Conservation (phyloP, 78 protist genomes). For the Planoprotostelium fungivorum region DNA sequence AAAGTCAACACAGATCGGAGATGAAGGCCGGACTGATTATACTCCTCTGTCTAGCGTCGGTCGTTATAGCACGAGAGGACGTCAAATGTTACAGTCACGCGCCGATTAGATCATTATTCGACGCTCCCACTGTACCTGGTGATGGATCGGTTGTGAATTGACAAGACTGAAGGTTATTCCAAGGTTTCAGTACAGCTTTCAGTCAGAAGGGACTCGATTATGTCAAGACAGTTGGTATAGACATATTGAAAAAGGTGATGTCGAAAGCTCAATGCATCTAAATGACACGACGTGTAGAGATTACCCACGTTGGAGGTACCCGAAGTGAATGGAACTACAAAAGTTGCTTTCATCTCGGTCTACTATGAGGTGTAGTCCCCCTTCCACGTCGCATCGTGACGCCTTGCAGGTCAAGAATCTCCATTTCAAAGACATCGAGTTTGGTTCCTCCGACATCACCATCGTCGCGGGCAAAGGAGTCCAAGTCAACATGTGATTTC, state of each 20-base stretch:
- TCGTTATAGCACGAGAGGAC: no score
- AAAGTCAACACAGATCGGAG: no score
- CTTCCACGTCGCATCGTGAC: not conserved
- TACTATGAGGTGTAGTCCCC: not conserved
- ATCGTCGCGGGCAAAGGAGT: not conserved
- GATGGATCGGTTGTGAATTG: no score
- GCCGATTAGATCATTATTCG: not conserved
- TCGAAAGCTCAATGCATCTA: not conserved
- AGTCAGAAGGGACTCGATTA: not conserved
- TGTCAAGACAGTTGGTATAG: not conserved
- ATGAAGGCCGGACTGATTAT: no score
- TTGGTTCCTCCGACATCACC: not conserved
- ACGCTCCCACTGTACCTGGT: not conserved
- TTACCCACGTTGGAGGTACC: not conserved
- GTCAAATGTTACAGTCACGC: not conserved
- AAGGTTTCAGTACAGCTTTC: not conserved
- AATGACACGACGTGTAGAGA: not conserved
- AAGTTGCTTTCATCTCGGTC: not conserved
- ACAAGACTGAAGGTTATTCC: no score
- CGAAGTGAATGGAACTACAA: not conserved
- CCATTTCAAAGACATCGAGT: not conserved
- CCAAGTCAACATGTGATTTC: not conserved
- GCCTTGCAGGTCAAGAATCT: not conserved
- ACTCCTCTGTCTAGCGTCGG: no score
- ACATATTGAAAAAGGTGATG: not conserved